Evolutionary conservation across 2,329 filamentous ascomycete species (phyloP), one percentile per base, ranked within the genome.

Genomic region (Coniochaeta hoffmannii): DNA sequence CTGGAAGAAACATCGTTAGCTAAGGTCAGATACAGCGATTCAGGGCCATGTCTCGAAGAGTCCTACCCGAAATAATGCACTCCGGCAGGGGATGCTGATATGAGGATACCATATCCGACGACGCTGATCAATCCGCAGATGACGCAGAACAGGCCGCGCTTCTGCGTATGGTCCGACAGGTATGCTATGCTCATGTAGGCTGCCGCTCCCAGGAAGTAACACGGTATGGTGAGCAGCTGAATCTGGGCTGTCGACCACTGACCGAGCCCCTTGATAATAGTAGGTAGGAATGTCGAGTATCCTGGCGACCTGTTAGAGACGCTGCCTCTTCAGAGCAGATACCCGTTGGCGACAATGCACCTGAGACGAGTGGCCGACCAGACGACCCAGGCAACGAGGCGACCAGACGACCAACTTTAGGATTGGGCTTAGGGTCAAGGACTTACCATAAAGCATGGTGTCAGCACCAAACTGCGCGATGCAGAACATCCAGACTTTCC

Each of bases 191-290:
- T 59, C 66, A 92, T 80, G 66, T 90, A 92, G 0, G 79, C 81
- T 6, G 86, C 75, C 0, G 88, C 88, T 4, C 88, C 89, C 4
- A 90, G 68, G 5, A 83, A 82, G 66, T 92, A 92, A 68, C 87
- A 90, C 0, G 89, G 89, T 50, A 93, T 87, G 0, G 89, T 92
- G 32, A 92, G 78, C 31, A 89, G 81, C 67, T 92, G 88, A 6
- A 89, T 81, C 64, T 88, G 76, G 0, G 87, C 80, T 0, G 75
- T 74, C 0, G 81, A 76, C 75, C 87, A 89, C 11, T 62, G 57
- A 3, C 87, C 85, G 53, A 92, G 80, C 4, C 79, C 83, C 41
- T 81, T 75, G 67, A 93, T 90, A 60, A 93, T 92, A 4, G 87
- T 90, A 0, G 89, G 89, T 46, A 93, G 71, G 65, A 92, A 92